Evolutionary conservation across 1,139 yeast species (phyloP), one percentile per base, ranked within the genome.

Genomic region (Kodamaea anthophila): DNA sequence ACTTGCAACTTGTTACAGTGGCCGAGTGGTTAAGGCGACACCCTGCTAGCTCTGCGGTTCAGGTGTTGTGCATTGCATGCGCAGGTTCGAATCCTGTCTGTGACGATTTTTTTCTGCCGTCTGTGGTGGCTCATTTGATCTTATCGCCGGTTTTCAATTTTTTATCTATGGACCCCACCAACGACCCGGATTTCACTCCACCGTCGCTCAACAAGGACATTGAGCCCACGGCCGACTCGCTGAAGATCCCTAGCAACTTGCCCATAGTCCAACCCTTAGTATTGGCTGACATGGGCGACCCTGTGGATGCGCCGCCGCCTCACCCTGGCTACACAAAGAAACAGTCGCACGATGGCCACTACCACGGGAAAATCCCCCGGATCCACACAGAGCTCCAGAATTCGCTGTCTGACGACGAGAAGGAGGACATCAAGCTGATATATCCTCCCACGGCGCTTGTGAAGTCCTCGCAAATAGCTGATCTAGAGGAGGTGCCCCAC

Each of bases 401-500:
- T 32, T 41, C 50, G 11, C 53, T 62, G 16, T 56, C 62, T 7
- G 67, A 60, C 30, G 55, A 50, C 14, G 18, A 26, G 8, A 16
- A 16, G 9, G 18, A 16, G 18, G 18, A 16, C 6, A 16, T 6
- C 6, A 16, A 9, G 9, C 6, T 6, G 6, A 51, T 55, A 22
- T 49, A 60, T 23, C 71, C 71, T 4, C 71, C 72, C 3, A 50
- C 65, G 3, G 72, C 70, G 11, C 58, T 66, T 28, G 76, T 80
- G 12, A 72, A 70, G 39, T 70, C 80, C 26, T 67, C 72, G 32
- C 88, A 85, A 48, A 82, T 85, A 30, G 97, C 97, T 1, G 96
- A 87, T 49, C 67, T 91, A 38, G 98, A 91, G 53, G 98, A 91
- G 54, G 96, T 91, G 5, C 98, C 98, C 1, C 88, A 83, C 44